These are phyloP conservation scores for Leccinellum luteum DNA, from an alignment of 768 basidiomycete species.

Conservation along the genomic window DNA sequence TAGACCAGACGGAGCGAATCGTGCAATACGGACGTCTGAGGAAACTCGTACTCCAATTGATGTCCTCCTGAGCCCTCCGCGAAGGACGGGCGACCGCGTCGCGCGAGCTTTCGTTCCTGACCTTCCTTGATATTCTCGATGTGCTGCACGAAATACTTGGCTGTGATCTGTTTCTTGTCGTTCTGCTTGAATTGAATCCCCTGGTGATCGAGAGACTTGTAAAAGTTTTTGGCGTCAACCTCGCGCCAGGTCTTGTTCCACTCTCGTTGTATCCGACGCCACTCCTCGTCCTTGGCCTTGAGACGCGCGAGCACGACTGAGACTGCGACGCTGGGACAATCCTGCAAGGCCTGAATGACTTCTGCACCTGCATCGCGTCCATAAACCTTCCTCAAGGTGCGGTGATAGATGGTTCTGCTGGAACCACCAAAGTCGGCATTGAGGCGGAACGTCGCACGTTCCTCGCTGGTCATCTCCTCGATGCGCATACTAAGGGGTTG, in stretches of 20 bases:
- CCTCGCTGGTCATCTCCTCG: slow-evolving; percentile 85
- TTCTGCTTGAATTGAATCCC: slow-evolving; percentile 92
- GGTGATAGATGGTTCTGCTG: slow-evolving; percentile 84
- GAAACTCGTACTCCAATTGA: slow-evolving; percentile 79
- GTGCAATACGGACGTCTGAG: slow-evolving; percentile 76
- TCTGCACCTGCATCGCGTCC: slow-evolving; percentile 75
- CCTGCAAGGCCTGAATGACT: slow-evolving; percentile 84
- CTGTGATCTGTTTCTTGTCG: slow-evolving; percentile 90
- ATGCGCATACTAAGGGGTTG: slow-evolving; percentile 86
- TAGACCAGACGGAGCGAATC: slow-evolving; percentile 90
- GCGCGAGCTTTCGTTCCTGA: slow-evolving; percentile 43
- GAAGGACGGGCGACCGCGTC: slow-evolving; percentile 35
- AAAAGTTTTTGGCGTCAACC: slow-evolving; percentile 95
- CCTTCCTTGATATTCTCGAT: slow-evolving; percentile 67
- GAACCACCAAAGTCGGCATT: slow-evolving; percentile 88
- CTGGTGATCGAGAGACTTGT: slow-evolving; percentile 96
- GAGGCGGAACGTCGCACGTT: slow-evolving; percentile 76
- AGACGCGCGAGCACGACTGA: slow-evolving; percentile 88
- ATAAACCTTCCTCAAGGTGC: slow-evolving; percentile 92
- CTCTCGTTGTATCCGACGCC: slow-evolving; percentile 90
- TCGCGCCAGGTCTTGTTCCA: slow-evolving; percentile 98
- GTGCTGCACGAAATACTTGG: slow-evolving; percentile 78
- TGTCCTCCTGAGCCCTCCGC: slow-evolving; percentile 50
- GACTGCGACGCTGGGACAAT: slow-evolving; percentile 85
- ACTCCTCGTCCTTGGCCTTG: slow-evolving; percentile 95